These are phyloP conservation scores for Suhomyces tanzawaensis DNA, from an alignment of 805 yeast species.

Conservation along the genomic window DNA sequence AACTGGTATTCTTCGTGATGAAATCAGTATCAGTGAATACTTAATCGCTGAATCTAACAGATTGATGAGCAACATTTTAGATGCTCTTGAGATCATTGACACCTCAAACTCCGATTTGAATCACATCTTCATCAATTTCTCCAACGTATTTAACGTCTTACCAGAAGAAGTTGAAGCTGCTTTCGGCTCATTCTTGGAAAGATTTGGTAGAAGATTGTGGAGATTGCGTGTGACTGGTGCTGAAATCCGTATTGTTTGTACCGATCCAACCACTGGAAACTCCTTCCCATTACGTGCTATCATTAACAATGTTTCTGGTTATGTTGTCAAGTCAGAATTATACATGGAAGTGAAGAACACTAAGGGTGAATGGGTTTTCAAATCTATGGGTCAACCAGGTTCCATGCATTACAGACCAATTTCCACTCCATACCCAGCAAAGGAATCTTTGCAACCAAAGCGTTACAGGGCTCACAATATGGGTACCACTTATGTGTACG, in stretches of 20 bases:
- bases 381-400: slow-evolving; percentile 92
- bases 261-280: slow-evolving; percentile 80
- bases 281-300: slow-evolving; percentile 96
- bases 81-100: slow-evolving; percentile 90
- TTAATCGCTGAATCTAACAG: slow-evolving; percentile 95
- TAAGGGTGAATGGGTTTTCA: slow-evolving; percentile 96
- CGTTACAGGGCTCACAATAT: slow-evolving; percentile 97
- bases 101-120: slow-evolving; percentile 94
- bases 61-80: slow-evolving; percentile 92
- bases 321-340: slow-evolving; percentile 92
- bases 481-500: slow-evolving; percentile 98
- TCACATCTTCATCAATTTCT: slow-evolving; percentile 95
- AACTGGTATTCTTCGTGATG: slow-evolving; percentile 92
- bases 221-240: slow-evolving; percentile 96
- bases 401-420: slow-evolving; percentile 96
- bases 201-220: slow-evolving; percentile 97
- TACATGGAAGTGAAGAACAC: slow-evolving; percentile 92
- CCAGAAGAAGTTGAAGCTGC: slow-evolving; percentile 98
- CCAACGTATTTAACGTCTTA: slow-evolving; percentile 90
- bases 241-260: slow-evolving; percentile 93
- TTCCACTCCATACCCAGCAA: slow-evolving; percentile 94
- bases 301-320: slow-evolving; percentile 95
- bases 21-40: slow-evolving; percentile 88
- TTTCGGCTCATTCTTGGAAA: slow-evolving; percentile 94
- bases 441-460: slow-evolving; percentile 97